A percentile compares a stretch with the other conserved stretches of the same genome.
Conservation (phyloP, 345 rosid genomes). For the Arabis alpina region DNA sequence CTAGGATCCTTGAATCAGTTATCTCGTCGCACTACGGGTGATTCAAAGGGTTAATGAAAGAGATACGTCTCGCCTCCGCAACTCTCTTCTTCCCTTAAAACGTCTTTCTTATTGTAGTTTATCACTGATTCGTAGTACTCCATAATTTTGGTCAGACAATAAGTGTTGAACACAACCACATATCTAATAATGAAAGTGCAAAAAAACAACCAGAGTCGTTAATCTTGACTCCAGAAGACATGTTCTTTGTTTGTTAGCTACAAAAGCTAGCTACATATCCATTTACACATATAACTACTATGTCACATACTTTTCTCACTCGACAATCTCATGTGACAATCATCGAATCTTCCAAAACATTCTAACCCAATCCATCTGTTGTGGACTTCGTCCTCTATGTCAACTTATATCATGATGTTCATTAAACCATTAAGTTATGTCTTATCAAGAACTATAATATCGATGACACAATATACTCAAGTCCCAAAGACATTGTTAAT, state of each 20-base stretch:
- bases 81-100: too few species aligned
- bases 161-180: conserved; percentile 5
- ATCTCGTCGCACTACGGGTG: too few species aligned
- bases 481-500: conserved; percentile 27
- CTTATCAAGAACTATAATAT: conserved; percentile 10
- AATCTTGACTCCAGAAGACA: conserved; percentile 13
- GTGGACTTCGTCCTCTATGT: conserved; percentile 20
- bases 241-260: conserved; percentile 30
- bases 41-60: too few species aligned
- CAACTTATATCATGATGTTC: conserved; percentile 20
- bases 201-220: conserved; percentile 1
- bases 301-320: conserved; percentile 7
- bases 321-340: conserved; percentile 36
- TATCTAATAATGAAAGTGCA: conserved; percentile 11
- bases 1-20: too few species aligned
- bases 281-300: conserved; percentile 6
- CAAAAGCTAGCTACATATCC: conserved; percentile 22
- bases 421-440: conserved; percentile 25
- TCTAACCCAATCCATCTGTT: conserved; percentile 25
- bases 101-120: too few species aligned
- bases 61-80: too few species aligned
- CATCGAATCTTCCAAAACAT: conserved; percentile 30
- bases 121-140: too few species aligned
- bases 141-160: too few species aligned
- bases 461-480: conserved; percentile 8